These are phyloP conservation scores for Glebionis coronaria DNA, from an alignment of 129 eudicot genomes.

Conservation along the genomic window DNA sequence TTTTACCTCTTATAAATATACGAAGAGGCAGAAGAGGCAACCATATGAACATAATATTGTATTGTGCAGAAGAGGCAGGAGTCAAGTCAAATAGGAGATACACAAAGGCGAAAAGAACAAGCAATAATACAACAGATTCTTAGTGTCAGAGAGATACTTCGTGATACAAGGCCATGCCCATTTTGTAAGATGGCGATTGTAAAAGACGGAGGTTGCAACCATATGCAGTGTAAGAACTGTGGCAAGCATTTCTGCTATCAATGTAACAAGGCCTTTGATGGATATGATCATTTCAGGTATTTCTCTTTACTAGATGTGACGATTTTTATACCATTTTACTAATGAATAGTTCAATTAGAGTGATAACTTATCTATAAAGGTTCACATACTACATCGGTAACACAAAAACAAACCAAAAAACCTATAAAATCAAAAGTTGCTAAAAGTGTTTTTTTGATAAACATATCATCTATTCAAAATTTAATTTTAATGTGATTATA, in stretches of 20 bases:
- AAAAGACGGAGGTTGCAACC: constrained; percentile 86
- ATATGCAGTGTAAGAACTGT: constrained; percentile 72
- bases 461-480: no score
- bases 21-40: no score
- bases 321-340: no score
- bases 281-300: constrained; percentile 93
- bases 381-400: background rate
- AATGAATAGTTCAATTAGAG: no score
- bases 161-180: constrained; percentile 83
- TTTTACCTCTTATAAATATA: background rate
- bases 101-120: constrained; percentile 50
- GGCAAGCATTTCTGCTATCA: constrained; percentile 75
- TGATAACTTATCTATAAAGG: background rate
- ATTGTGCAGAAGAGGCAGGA: constrained; percentile 33
- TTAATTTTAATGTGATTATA: no score
- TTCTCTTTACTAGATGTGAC: background rate
- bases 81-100: constrained; percentile 44
- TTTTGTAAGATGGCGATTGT: constrained; percentile 91
- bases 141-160: constrained; percentile 62
- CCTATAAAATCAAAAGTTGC: no score
- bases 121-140: constrained; percentile 74
- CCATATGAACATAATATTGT: constrained; percentile 8
- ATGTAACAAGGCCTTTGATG: constrained; percentile 62
- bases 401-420: background rate
- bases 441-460: no score